These are phyloP conservation scores for Chrysophaeum taylorii DNA, from an alignment of 352 stramenopile species.

Conservation along the genomic window DNA sequence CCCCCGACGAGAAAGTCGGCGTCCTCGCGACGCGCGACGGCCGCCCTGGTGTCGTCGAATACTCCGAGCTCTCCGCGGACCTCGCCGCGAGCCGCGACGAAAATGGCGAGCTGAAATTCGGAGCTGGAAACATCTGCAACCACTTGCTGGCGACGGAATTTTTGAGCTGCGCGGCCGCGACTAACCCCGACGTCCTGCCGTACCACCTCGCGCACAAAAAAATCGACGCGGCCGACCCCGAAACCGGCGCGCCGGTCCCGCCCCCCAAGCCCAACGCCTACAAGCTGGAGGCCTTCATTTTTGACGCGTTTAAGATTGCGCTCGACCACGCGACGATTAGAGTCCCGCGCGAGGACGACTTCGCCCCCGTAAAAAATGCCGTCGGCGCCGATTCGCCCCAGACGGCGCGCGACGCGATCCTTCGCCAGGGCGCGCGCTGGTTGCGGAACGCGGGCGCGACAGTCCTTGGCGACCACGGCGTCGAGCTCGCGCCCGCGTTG, in stretches of 20 bases:
- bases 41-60: conserved; percentile 86
- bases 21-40: conserved; percentile 45
- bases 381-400: conserved; percentile 69
- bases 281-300: conserved; percentile 98
- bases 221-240: conserved; percentile 74
- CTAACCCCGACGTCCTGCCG: conserved; percentile 72
- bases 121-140: conserved; percentile 96
- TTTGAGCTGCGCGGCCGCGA: conserved; percentile 48
- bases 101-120: conserved; percentile 72
- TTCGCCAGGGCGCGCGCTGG: conserved; percentile 54
- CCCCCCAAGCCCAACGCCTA: conserved; percentile 78
- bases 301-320: conserved; percentile 93
- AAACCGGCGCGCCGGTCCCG: conserved; percentile 58
- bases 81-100: conserved; percentile 49
- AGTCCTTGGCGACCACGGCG: conserved; percentile 21
- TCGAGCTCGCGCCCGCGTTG: conserved; percentile 68
- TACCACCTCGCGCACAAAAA: conserved; percentile 97
- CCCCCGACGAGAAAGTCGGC: conserved; percentile 75
- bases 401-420: conserved; percentile 59
- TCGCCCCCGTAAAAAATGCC: conserved; percentile 79
- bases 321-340: conserved; percentile 81
- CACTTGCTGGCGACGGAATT: conserved; percentile 89
- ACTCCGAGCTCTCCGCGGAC: conserved; percentile 82
- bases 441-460: conserved; percentile 40
- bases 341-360: conserved; percentile 76